Conservation (phyloP, 371 early-diverging fungal species). For the Dichotomocladium elegans region DNA sequence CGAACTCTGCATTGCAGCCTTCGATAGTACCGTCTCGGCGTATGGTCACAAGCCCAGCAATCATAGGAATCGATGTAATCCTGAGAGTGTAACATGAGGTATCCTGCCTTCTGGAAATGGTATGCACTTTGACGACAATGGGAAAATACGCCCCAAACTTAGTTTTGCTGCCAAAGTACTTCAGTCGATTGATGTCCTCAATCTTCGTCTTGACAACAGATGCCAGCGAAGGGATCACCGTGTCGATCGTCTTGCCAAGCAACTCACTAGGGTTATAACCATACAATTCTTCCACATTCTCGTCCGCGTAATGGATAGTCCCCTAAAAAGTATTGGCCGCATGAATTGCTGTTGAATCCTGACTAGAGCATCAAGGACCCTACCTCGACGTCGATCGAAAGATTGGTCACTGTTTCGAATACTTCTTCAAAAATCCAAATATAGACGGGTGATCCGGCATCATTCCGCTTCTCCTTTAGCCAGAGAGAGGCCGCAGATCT, state of each 20-base stretch:
- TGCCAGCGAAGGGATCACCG: slow-evolving; percentile 37
- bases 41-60: slow-evolving; percentile 65
- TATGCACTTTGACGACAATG: slow-evolving; percentile 48
- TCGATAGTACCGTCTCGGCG: slow-evolving; percentile 53
- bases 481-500: slow-evolving; percentile 64
- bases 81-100: slow-evolving; percentile 28
- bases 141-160: slow-evolving; percentile 59
- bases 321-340: slow-evolving; percentile 47
- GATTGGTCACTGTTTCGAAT: slow-evolving; percentile 47
- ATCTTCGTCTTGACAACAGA: neutral
- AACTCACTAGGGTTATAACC: slow-evolving; percentile 50
- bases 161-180: slow-evolving; percentile 59
- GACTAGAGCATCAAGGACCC: neutral
- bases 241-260: slow-evolving; percentile 36
- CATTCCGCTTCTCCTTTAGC: slow-evolving; percentile 60
- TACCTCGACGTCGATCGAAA: slow-evolving; percentile 29
- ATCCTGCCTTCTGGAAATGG: slow-evolving; percentile 12
- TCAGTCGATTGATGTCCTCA: slow-evolving; percentile 42
- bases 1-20: slow-evolving; percentile 62
- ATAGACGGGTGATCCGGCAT: slow-evolving; percentile 48
- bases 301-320: slow-evolving; percentile 45
- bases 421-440: slow-evolving; percentile 76
- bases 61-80: slow-evolving; percentile 65
- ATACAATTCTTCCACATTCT: slow-evolving; percentile 51
- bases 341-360: too few species aligned